Conservation (phyloP, 1,284 basidiomycete species). For the Ceratobasidium sp. region DNA sequence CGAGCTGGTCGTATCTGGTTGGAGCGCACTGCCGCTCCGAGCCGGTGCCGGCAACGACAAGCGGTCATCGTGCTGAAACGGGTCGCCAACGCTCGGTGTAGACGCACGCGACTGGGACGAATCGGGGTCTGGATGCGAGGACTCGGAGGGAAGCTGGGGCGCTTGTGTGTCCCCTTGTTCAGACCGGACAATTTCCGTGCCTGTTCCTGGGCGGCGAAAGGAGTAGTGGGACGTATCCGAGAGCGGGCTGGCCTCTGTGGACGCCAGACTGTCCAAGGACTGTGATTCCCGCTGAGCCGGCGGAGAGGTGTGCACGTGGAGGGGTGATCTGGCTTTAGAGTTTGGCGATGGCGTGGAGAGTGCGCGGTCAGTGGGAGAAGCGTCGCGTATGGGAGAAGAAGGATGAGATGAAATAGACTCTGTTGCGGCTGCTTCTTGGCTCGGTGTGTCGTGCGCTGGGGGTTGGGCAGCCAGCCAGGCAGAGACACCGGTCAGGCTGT, state of each 20-base stretch:
- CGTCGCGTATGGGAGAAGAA: slow-evolving; percentile 1
- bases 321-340: not conserved
- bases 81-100: slow-evolving; percentile 21
- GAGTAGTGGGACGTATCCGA: slow-evolving; percentile 27
- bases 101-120: slow-evolving; percentile 24
- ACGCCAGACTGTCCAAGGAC: slow-evolving; percentile 30
- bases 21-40: not conserved
- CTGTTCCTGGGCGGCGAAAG: not conserved
- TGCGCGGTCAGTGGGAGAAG: not conserved
- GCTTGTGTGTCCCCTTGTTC: not conserved
- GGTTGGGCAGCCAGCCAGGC: slow-evolving; percentile 8
- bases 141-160: not conserved
- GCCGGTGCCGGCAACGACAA: not conserved
- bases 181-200: not conserved
- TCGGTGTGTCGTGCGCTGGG: not conserved
- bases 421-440: not conserved
- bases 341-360: not conserved
- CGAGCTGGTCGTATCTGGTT: not conserved
- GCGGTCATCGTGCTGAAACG: slow-evolving; percentile 32
- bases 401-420: slow-evolving; percentile 27
- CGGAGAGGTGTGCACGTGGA: not conserved
- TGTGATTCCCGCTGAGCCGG: slow-evolving; percentile 19
- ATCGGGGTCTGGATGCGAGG: slow-evolving; percentile 4
- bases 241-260: slow-evolving; percentile 31
- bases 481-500: not conserved